Percentiles rank a stretch among this genome's conserved stretches.
phyloP scores from a whole-genome alignment of 192 early-diverging fungal genomes.

The Rhizophagus sp. region DNA sequence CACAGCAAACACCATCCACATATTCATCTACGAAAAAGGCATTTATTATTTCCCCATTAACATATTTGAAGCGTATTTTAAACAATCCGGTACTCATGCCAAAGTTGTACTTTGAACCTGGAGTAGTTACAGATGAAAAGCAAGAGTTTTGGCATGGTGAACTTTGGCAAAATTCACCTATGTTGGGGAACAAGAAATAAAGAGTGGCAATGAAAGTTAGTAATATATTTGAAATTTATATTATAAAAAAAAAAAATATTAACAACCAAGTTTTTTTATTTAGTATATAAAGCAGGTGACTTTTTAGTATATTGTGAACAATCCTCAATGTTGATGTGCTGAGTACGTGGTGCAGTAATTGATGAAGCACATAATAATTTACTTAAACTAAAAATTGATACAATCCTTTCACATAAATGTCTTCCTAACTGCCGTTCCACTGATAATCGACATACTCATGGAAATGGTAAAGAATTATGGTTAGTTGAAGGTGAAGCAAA shows the following conservation, averaged over 20 bases:
- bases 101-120: not conserved
- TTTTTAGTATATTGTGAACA: not conserved
- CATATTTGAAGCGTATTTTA: not conserved
- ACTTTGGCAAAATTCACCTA: not conserved
- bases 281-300: not conserved
- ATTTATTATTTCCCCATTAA: slow-evolving; percentile 1
- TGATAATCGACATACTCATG: not conserved
- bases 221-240: no score
- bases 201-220: not conserved
- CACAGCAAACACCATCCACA: not conserved
- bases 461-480: not conserved
- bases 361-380: not conserved
- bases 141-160: not conserved
- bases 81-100: not conserved
- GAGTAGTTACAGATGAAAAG: not conserved
- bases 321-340: not conserved
- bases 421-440: not conserved
- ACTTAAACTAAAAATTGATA: not conserved
- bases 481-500: not conserved
- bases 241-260: no score
- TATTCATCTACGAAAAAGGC: not conserved
- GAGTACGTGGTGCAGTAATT: not conserved
- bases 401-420: not conserved
- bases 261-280: no score
- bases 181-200: not conserved